Evolutionary conservation across 345 rosid species (phyloP), one percentile per base, ranked within the genome.

Genomic region (Camelina hispida): DNA sequence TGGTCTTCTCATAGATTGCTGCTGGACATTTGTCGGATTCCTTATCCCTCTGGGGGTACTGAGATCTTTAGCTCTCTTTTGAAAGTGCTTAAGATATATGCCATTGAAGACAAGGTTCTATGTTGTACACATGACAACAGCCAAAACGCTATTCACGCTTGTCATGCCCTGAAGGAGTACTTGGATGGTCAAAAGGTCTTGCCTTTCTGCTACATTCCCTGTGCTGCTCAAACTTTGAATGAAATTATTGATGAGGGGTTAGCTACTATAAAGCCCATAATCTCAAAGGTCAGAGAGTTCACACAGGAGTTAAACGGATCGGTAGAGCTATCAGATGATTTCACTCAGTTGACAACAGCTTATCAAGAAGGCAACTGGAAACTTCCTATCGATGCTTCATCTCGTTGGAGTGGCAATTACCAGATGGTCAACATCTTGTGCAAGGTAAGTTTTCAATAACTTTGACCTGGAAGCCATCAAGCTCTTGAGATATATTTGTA

Each of bases 51-150:
- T 60, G 89, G 88, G 1, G 82, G 75, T 42, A 66, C 93, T 14
- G 96, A 91, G 81, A 87, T 91, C 46, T 88, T 83, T 78, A 81
- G 55, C 52, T 85, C 89, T 8, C 78, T 94, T 18, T 70, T 62
- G 10, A 91, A 84, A 84, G 86, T 88, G 70, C 85, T 94, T 59
- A 85, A 88, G 81, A 83, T 74, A 59, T 90, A 83, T 78, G 85
- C 82, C 71, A 64, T 94, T n/a, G 98, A 91, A 81, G 84, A 81
- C 56, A 87, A 83, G 75, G 77, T 80, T 73, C 86, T 94, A 10
- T 86, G 96, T 18, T 91, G 97, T 84, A 94, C 95, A 18, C 98
- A 94, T 69, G 95, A 94, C 81, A 94, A 94, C 70, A 91, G 89
- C 75, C 91, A 82, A 74, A 85, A 84, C 56, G 93, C 89, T 12